phyloP scores from a whole-genome alignment of 768 basidiomycete species.

The Cystoderma amianthinum region DNA sequence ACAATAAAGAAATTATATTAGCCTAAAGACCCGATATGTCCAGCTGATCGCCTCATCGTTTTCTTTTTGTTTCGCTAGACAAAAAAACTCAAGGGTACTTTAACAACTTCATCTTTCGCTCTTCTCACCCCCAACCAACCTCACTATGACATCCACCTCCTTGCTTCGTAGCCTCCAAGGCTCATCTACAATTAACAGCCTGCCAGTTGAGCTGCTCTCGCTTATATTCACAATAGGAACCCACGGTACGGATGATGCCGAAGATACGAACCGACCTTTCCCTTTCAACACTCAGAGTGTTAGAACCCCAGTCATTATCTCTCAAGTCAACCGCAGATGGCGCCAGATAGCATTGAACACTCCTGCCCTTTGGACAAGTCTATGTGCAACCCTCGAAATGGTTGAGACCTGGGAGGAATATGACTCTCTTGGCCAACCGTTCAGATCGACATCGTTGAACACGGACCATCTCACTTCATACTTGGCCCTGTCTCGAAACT shows the following conservation, averaged over 20 bases:
- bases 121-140: conserved; percentile 3
- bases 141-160: conserved; percentile 5
- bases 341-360: conserved; percentile 40
- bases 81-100: neutral
- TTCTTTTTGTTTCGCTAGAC: neutral
- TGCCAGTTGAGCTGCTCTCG: conserved; percentile 53
- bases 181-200: conserved; percentile 26
- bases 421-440: neutral
- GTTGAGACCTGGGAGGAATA: conserved; percentile 12
- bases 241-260: conserved; percentile 16
- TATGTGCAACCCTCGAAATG: conserved; percentile 40
- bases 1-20: neutral
- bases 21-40: conserved; percentile 10
- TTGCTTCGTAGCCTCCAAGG: conserved; percentile 8
- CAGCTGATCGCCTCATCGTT: conserved; percentile 2
- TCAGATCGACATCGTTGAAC: conserved; percentile 17
- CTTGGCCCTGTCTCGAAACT: conserved; percentile 38
- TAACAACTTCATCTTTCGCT: neutral
- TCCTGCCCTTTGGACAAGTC: conserved; percentile 46
- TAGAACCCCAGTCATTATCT: conserved; percentile 35
- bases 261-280: conserved; percentile 14
- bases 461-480: conserved; percentile 30
- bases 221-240: conserved; percentile 47
- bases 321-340: conserved; percentile 47
- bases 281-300: conserved; percentile 33